A percentile compares a stretch with the other conserved stretches of the same genome.
phyloP scores from a whole-genome alignment of 768 basidiomycete genomes.

The Pleurotus djamor region DNA sequence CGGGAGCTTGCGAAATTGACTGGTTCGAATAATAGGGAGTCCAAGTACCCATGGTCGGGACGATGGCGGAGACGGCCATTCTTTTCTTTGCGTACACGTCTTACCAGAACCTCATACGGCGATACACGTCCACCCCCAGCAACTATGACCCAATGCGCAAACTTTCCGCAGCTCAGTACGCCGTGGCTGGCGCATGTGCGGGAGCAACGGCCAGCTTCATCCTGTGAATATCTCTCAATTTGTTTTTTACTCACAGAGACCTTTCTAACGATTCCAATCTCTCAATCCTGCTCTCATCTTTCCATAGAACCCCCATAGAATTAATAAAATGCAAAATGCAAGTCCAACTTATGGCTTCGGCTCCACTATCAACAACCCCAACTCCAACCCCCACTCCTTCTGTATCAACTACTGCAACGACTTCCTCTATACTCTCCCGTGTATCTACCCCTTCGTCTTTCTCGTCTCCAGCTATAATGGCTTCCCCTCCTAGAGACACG shows the following conservation, averaged over 20 bases:
- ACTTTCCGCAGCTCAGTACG: conserved; percentile 66
- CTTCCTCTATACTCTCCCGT: conserved; percentile 9
- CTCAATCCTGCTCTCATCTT: conserved; percentile 9
- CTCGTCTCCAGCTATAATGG: conserved; percentile 10
- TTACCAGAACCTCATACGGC: conserved; percentile 59
- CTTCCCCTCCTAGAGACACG: conserved; percentile 14
- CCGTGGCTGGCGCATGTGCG: conserved; percentile 82
- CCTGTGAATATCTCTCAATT: conserved; percentile 49
- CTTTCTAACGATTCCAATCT: conserved; percentile 1
- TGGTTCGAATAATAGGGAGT: conserved; percentile 70
- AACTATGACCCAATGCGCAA: conserved; percentile 23
- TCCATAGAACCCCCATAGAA: conserved; percentile 94
- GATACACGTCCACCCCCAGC: conserved; percentile 21
- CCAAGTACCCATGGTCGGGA: conserved; percentile 87
- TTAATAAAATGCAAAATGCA: conserved; percentile 98
- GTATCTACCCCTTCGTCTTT: conserved; percentile 11
- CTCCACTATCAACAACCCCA: conserved; percentile 11
- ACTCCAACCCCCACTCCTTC: conserved; percentile 8
- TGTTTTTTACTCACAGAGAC: neutral
- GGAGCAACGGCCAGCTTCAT: conserved; percentile 86
- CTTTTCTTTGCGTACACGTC: conserved; percentile 87
- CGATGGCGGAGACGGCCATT: conserved; percentile 89
- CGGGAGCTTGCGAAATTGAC: neutral
- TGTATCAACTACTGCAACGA: conserved; percentile 6
- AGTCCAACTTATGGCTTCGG: conserved; percentile 76